Percentiles rank a stretch among this genome's conserved stretches.
These are phyloP conservation scores for Naganishia sp. DNA, from an alignment of 1,284 basidiomycete species.

Conservation along the genomic window DNA sequence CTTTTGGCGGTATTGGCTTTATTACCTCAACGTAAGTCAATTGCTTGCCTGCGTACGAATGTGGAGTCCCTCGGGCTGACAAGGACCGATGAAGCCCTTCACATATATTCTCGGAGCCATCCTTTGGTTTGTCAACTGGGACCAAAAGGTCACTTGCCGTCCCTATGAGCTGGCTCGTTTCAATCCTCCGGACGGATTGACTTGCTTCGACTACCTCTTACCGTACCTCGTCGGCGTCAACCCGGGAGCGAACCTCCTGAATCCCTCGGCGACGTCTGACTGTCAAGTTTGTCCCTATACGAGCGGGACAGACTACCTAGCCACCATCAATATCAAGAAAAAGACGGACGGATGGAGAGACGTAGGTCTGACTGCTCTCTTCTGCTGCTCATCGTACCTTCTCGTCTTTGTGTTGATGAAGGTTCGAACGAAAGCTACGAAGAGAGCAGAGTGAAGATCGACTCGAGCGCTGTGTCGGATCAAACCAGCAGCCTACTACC, in stretches of 20 bases:
- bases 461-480: no score
- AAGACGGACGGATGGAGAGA: slow-evolving; percentile 15
- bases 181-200: slow-evolving; percentile 46
- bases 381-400: slow-evolving; percentile 17
- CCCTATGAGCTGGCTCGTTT: slow-evolving; percentile 45
- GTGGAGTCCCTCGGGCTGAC: not conserved
- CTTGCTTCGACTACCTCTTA: slow-evolving; percentile 38
- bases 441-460: slow-evolving; percentile 17
- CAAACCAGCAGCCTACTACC: no score
- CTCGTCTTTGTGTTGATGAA: slow-evolving; percentile 33
- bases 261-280: slow-evolving; percentile 36
- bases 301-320: slow-evolving; percentile 45
- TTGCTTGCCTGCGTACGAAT: not conserved
- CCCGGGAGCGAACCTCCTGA: slow-evolving; percentile 10
- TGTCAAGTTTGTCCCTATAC: slow-evolving; percentile 47
- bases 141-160: slow-evolving; percentile 44
- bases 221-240: slow-evolving; percentile 25
- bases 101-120: slow-evolving; percentile 18
- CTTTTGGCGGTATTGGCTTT: slow-evolving; percentile 39
- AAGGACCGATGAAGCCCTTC: not conserved
- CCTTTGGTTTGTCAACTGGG: slow-evolving; percentile 35
- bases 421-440: slow-evolving; percentile 28
- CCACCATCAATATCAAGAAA: slow-evolving; percentile 39
- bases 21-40: slow-evolving; percentile 22
- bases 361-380: slow-evolving; percentile 13